Evolutionary conservation across 2,329 filamentous ascomycete genomes (phyloP).

Genomic region (Hansfordia pulvinata): DNA sequence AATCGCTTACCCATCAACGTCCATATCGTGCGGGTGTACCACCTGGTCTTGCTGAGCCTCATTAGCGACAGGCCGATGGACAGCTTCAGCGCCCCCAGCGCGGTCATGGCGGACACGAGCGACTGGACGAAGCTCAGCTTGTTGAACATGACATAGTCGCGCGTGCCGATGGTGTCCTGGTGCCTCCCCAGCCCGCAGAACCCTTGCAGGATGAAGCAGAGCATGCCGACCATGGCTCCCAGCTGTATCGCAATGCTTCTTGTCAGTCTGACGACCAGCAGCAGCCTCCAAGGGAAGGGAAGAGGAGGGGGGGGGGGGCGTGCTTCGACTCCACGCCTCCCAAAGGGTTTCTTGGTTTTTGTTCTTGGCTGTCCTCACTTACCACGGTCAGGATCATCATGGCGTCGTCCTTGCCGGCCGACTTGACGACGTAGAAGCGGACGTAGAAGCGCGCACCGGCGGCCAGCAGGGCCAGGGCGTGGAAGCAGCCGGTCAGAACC

Average conservation of each 20-base stretch:
- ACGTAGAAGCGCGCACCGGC: neutral
- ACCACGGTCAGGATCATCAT: neutral
- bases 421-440: neutral
- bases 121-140: conserved; percentile 30
- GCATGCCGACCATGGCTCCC: too few relatives aligned
- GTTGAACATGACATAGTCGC: conserved; percentile 19
- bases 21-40: conserved; percentile 6
- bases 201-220: conserved; percentile 25
- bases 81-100: conserved; percentile 27
- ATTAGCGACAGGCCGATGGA: conserved; percentile 29
- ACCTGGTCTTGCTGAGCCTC: conserved; percentile 14
- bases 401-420: neutral
- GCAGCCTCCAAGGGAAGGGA: neutral
- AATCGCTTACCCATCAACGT: conserved; percentile 4
- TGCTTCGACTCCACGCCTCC: too few relatives aligned
- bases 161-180: conserved; percentile 17
- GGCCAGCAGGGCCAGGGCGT: neutral
- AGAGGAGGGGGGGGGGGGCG: neutral
- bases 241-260: too few relatives aligned
- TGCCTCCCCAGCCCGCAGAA: conserved; percentile 32
- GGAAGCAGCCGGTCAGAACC: neutral
- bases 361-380: neutral
- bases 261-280: too few relatives aligned
- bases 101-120: conserved; percentile 26
- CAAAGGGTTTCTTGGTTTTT: too few relatives aligned